Conservation (phyloP, 306 rosid species). For the Trichosanthes cucumerina region DNA sequence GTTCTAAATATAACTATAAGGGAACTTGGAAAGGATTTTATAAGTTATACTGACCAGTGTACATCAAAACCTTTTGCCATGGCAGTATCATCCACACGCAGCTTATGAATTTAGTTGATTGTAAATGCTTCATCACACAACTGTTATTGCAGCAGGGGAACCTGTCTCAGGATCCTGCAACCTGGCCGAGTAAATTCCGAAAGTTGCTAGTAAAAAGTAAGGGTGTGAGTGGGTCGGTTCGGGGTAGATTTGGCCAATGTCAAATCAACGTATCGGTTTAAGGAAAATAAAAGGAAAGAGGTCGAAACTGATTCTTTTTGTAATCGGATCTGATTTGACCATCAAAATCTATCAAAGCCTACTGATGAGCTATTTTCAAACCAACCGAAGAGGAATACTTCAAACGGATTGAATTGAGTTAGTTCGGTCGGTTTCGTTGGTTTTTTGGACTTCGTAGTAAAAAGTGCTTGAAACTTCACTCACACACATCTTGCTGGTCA, state of each 20-base stretch:
- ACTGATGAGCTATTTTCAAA: neutral
- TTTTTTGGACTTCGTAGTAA: slow-evolving; percentile 1
- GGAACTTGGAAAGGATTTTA: neutral
- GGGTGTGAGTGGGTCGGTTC: neutral
- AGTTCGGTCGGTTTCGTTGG: neutral
- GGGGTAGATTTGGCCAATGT: neutral
- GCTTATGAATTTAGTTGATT: neutral
- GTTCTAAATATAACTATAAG: neutral
- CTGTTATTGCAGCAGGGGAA: neutral
- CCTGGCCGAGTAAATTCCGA: neutral
- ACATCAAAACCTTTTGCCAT: neutral
- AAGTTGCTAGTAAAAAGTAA: neutral
- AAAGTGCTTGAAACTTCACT: slow-evolving; percentile 40
- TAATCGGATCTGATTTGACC: too few relatives aligned
- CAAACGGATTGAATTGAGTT: neutral
- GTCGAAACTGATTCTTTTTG: neutral
- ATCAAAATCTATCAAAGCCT: neutral
- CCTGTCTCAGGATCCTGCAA: neutral
- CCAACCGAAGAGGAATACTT: neutral
- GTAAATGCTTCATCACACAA: neutral
- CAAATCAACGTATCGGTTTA: neutral
- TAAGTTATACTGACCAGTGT: neutral
- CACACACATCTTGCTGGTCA: slow-evolving; percentile 65
- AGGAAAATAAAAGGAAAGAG: neutral
- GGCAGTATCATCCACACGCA: neutral